Evolutionary conservation across 371 early-diverging fungal genomes (phyloP), one percentile per base, ranked within the genome.

Genomic region (Caulochytrium protostelioides): DNA sequence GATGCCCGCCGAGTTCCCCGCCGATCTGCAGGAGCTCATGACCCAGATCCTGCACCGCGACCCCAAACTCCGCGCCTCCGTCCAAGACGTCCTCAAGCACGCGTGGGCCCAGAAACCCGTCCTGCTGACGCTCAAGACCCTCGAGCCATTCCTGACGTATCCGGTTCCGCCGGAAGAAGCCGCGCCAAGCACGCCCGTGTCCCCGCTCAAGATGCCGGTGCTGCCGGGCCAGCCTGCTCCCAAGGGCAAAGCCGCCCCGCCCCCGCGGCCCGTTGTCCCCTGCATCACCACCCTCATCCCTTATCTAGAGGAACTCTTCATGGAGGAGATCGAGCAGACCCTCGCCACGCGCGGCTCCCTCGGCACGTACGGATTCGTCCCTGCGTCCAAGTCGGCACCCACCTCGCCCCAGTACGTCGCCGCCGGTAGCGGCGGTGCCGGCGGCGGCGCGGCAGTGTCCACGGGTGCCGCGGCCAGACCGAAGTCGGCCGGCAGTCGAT

Each of bases 261-360:
- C 2, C 14, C 32, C 15, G 14, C 39, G 38, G 28, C 42, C 45
- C 6, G 23, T 51, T 12, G 48, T 43, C 6, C 56, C 60, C 0
- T 55, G 53, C 42, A 49, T 54, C 22, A 55, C 60, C 3, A 59
- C 60, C 13, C 38, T 59, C 47, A 44, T 54, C 3, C 52, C 54
- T n/a, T 59, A 38, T 35, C 30, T 59, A 28, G 31, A 37, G 6
- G 36, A 42, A 16, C 29, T 59, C 7, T 54, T 42, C 35, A 45
- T 42, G 7, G 34, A 41, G 13, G 56, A 55, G 29, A 44, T 59
- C n/a, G 54, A 54, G 27, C 43, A 37, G n/a, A n/a, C n/a, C n/a
- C n/a, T n/a, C n/a, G n/a, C n/a, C n/a, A n/a, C n/a, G n/a, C n/a
- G n/a, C n/a, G n/a, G n/a, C n/a, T n/a, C n/a, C n/a, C n/a, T n/a